Percentiles rank a stretch among this genome's conserved stretches.
phyloP scores from a whole-genome alignment of 2,329 filamentous ascomycete genomes.

The Furcasterigmium furcatum region DNA sequence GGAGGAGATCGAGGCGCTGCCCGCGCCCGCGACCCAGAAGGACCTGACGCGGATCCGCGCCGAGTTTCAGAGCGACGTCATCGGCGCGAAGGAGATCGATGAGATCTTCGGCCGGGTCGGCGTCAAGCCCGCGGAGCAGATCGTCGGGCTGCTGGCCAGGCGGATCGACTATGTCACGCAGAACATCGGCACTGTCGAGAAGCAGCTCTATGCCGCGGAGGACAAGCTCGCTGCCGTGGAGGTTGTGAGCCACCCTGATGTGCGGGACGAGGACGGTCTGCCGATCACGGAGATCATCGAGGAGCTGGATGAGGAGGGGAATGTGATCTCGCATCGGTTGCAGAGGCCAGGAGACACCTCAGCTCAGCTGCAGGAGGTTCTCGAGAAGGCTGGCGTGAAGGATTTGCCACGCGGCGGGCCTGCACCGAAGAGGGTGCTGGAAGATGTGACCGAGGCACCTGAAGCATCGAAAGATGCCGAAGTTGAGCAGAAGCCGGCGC shows the following conservation, averaged over 20 bases:
- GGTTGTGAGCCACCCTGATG: slow-evolving; percentile 56
- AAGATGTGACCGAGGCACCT: slow-evolving; percentile 11
- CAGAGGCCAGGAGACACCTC: slow-evolving; percentile 66
- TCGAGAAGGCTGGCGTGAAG: slow-evolving; percentile 73
- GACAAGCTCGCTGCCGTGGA: slow-evolving; percentile 64
- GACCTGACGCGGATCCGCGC: slow-evolving; percentile 56
- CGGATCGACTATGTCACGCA: slow-evolving; percentile 86
- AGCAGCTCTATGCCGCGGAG: slow-evolving; percentile 67
- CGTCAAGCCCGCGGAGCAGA: slow-evolving; percentile 55
- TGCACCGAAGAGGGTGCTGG: slow-evolving; percentile 6
- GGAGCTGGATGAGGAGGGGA: slow-evolving; percentile 85
- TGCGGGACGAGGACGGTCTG: slow-evolving; percentile 64
- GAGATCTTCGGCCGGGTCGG: slow-evolving; percentile 42
- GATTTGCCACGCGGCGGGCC: slow-evolving; percentile 30
- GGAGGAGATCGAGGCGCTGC: slow-evolving; percentile 67
- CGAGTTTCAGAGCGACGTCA: slow-evolving; percentile 59
- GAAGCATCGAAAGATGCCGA: background rate
- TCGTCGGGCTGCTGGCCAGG: slow-evolving; percentile 65
- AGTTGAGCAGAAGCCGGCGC: no score
- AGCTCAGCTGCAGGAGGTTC: slow-evolving; percentile 64
- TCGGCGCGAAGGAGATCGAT: slow-evolving; percentile 54
- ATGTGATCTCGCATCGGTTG: slow-evolving; percentile 68
- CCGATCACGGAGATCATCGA: slow-evolving; percentile 90
- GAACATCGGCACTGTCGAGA: slow-evolving; percentile 73
- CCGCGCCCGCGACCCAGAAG: slow-evolving; percentile 42